Conservation (phyloP, 2,329 filamentous ascomycete species). For the Ophidiomyces ophidiicola region DNA sequence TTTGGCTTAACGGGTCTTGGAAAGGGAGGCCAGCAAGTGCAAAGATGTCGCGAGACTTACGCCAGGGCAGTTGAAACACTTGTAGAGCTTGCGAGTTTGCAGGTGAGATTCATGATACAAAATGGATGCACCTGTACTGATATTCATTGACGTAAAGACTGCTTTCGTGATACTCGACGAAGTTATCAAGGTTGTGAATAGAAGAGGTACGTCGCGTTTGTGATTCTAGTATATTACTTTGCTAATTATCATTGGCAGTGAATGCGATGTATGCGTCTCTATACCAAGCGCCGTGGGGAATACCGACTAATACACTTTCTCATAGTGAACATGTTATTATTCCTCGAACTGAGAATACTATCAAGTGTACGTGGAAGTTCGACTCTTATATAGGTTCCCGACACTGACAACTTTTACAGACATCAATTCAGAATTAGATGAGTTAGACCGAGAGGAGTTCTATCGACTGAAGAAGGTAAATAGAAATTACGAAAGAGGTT, state of each 20-base stretch:
- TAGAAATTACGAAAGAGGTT: neutral
- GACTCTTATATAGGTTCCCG: neutral
- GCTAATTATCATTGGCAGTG: conserved; percentile 41
- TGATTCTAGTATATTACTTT: neutral
- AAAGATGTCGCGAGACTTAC: conserved; percentile 90
- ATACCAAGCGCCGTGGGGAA: neutral
- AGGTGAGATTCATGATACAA: conserved; percentile 37
- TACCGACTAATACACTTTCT: neutral
- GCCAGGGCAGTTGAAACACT: conserved; percentile 88
- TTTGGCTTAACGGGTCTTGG: conserved; percentile 92
- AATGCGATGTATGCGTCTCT: conserved; percentile 66
- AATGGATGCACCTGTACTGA: conserved; percentile 2
- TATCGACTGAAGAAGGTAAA: conserved; percentile 80
- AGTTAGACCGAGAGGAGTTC: conserved; percentile 95
- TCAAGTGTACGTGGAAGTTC: conserved; percentile 58
- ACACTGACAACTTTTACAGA: conserved; percentile 38
- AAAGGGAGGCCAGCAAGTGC: conserved; percentile 94
- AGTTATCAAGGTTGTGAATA: conserved; percentile 97
- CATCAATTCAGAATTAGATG: conserved; percentile 96
- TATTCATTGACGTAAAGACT: conserved; percentile 43
- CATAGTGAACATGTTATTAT: conserved; percentile 61
- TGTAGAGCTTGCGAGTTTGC: conserved; percentile 85
- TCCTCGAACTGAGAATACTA: conserved; percentile 96
- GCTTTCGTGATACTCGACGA: conserved; percentile 97
- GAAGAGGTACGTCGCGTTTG: conserved; percentile 54